These are phyloP conservation scores for Arthrinium puccinioides DNA, from an alignment of 2,329 filamentous ascomycete genomes.

Conservation along the genomic window DNA sequence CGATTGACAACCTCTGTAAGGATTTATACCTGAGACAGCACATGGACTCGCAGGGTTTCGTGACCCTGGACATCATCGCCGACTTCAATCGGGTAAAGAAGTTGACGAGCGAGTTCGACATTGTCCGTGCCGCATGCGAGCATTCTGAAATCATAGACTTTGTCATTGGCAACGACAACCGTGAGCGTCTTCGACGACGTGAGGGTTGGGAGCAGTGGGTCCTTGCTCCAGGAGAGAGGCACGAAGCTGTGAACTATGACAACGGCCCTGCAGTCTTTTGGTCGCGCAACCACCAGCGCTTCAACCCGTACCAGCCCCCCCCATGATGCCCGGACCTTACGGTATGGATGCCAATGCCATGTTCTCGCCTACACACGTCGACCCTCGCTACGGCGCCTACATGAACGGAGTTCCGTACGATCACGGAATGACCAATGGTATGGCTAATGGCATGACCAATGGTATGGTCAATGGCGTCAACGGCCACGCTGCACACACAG, in stretches of 20 bases:
- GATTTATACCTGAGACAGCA: conserved; percentile 80
- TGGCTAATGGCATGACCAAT: conserved; percentile 23
- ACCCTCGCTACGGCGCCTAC: conserved; percentile 22
- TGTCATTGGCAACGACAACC: conserved; percentile 64
- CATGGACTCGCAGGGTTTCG: conserved; percentile 95
- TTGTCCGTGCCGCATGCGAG: conserved; percentile 69
- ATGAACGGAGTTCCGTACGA: conserved; percentile 21
- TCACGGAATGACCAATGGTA: conserved; percentile 20
- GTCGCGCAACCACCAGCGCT: conserved; percentile 17
- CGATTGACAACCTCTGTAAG: conserved; percentile 89
- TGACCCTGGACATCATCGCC: conserved; percentile 70
- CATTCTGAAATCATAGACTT: conserved; percentile 69
- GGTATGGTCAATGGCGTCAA: conserved; percentile 18
- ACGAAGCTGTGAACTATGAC: conserved; percentile 60
- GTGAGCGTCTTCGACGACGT: conserved; percentile 69
- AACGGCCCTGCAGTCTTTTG: conserved; percentile 49
- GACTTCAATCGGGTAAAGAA: conserved; percentile 80
- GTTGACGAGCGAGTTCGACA: conserved; percentile 62
- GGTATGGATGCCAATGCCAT: conserved; percentile 14
- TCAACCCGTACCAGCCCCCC: conserved; percentile 12
- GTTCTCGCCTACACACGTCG: conserved; percentile 20
- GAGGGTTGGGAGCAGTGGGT: conserved; percentile 79
- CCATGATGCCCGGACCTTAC: conserved; percentile 17
- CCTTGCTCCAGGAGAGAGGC: conserved; percentile 62
- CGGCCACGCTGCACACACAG: conserved; percentile 17